Evolutionary conservation across 2,329 filamentous ascomycete genomes (phyloP).

Genomic region (Xylariaceae sp.): DNA sequence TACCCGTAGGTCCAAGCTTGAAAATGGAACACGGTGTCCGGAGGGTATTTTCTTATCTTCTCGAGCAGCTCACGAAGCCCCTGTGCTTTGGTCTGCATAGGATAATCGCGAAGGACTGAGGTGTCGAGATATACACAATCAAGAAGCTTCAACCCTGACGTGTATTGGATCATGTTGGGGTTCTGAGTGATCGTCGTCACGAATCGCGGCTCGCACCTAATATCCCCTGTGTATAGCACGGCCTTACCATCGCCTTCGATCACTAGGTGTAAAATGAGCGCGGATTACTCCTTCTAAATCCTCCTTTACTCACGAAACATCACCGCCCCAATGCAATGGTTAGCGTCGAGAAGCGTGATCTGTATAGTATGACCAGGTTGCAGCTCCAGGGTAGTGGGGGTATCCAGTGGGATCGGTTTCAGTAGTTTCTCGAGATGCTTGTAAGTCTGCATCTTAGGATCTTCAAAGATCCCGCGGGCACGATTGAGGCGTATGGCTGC

Average conservation of each 20-base stretch:
- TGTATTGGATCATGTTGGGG: constrained; percentile 72
- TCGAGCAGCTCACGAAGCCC: constrained; percentile 70
- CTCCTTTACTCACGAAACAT: constrained; percentile 74
- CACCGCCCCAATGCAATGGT: constrained; percentile 84
- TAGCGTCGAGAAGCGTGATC: constrained; percentile 84
- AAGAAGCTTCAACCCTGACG: constrained; percentile 59
- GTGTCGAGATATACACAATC: constrained; percentile 89
- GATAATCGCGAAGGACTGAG: constrained; percentile 55
- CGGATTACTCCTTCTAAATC: not conserved
- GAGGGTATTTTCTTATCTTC: constrained; percentile 64
- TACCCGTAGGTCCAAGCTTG: constrained; percentile 83
- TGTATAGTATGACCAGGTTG: constrained; percentile 63
- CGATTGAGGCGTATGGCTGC: constrained; percentile 79
- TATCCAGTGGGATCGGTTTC: constrained; percentile 77
- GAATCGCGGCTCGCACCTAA: constrained; percentile 83
- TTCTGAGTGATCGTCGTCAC: constrained; percentile 68
- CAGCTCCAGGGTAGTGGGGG: constrained; percentile 73
- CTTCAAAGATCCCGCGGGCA: constrained; percentile 71
- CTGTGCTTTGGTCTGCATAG: constrained; percentile 63
- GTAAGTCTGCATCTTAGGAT: constrained; percentile 65
- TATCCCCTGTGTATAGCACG: constrained; percentile 84
- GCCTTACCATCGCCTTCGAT: constrained; percentile 71
- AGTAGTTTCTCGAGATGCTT: constrained; percentile 69
- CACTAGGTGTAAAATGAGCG: constrained; percentile 39
- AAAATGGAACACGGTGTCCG: constrained; percentile 76